Evolutionary conservation across 2,329 filamentous ascomycete species (phyloP).

Genomic region (Curvularia sp.): DNA sequence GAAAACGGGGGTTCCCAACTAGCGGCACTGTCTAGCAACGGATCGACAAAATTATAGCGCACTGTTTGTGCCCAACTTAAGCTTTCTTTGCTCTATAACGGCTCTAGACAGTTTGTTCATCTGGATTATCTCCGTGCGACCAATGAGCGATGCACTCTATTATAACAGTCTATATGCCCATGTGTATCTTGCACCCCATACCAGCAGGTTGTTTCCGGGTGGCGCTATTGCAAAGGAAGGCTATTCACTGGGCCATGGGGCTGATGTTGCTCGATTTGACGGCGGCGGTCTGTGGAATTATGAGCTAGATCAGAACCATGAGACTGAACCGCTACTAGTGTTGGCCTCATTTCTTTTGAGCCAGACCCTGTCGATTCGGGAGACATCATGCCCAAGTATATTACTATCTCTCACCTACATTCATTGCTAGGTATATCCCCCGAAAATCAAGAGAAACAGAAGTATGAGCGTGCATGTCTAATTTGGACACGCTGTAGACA

Average conservation of each 20-base stretch:
- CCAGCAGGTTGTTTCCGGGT: too few species aligned
- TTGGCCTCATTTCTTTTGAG: neutral
- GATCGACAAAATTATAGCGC: neutral
- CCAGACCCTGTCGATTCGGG: slow-evolving; percentile 3
- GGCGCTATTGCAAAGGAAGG: neutral
- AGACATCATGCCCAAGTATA: slow-evolving; percentile 11
- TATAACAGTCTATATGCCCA: neutral
- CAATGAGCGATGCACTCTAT: slow-evolving; percentile 1
- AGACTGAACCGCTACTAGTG: slow-evolving; percentile 2
- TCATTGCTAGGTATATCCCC: neutral
- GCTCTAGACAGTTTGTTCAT: slow-evolving; percentile 5
- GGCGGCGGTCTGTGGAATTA: slow-evolving; percentile 2
- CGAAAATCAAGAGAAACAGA: neutral
- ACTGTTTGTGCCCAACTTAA: neutral
- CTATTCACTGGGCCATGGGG: neutral
- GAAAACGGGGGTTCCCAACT: neutral
- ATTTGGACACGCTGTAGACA: neutral
- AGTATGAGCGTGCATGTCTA: neutral
- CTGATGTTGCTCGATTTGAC: neutral
- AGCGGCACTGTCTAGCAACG: slow-evolving; percentile 11
- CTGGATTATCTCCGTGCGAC: slow-evolving; percentile 16
- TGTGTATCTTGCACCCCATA: neutral
- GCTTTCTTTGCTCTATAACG: slow-evolving; percentile 3
- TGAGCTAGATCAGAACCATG: slow-evolving; percentile 2
- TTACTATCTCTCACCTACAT: neutral